Evolutionary conservation across 1,284 basidiomycete genomes (phyloP), one percentile per base, ranked within the genome.

Genomic region (Agaricales sp.): DNA sequence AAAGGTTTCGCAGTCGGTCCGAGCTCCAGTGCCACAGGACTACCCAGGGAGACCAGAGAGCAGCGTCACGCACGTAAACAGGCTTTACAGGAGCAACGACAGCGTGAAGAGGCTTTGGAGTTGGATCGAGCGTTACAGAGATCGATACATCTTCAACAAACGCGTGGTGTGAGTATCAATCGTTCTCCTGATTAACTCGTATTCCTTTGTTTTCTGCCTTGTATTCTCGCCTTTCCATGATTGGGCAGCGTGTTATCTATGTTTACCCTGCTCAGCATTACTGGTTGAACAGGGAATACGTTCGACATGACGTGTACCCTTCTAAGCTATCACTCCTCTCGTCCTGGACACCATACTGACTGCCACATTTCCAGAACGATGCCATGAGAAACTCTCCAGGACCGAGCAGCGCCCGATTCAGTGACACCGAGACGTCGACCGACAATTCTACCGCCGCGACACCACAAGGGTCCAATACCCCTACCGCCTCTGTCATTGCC

Each of bases 1-100:
- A 87, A 87, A 58, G 90, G 89, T 0, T 88, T 89, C 61, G 81
- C 86, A 0, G 75, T 87, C 19, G 84, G 79, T 45, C 87, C 80
- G 43, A 74, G 78, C 63, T 65, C 78, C 44, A 74, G 81, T 60
- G 73, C 78, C 41, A 71, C 74, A 16, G 73, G 83, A 37, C 59
- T 81, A 48, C 82, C 79, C 16, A 66, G 84, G 47, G 85, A 88
- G 65, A 75, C 78, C n/a, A 68, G 79, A 50, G 84, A 88, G 58
- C 81, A 85, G 59, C 66, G 84, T 11, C 67, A 76, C 41, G 78
- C 77, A 3, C 67, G 86, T 55, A 66, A 77, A 51, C 69, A 71
- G 54, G 75, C 76, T 2, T 67, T 74, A 53, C 58, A 68, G 2
- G 77, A 79, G 56, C 67, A 71, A 55, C 68, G 77, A 49, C 75